Base-by-base conservation (phyloP, 1,284 basidiomycete species). In the Takashimella tepidaria region DNA sequence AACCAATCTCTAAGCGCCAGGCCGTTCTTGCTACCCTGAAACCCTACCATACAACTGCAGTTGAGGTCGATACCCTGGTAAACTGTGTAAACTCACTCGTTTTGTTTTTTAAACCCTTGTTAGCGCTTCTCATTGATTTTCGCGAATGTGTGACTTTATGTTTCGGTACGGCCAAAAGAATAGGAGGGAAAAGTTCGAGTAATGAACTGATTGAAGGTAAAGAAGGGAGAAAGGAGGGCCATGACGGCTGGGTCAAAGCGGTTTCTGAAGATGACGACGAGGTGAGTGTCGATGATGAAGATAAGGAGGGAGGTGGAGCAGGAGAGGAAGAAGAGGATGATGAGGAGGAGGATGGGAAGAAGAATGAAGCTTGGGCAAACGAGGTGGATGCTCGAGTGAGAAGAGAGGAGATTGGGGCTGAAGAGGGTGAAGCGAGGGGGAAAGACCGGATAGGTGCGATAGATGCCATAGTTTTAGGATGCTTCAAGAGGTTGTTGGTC, bases 81-180 rank as follows among this genome's bases (percentile, higher is more conserved):
- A 50, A 22, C 37, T 40, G 23, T 20, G 49, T 49, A 47, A 45
- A 79, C 87, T 61, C 68, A 92, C 95, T 93, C 53, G 85, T 84
- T 73, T 92, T 92, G 75, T 97, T 92, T 76, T 93, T 92, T 65
- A 97, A 77, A 0, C 92, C 92, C 77, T 98, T 98, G 76, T 95
- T 92, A 3, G 92, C 88, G 53, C 84, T 84, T 25, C 93, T 82
- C 92, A 97, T 97, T n/a, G 86, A 83, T 75, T 98, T 98, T 47
- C 89, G 81, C 25, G 90, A 92, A 74, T 97, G 93, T 0, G 92
- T 92, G 8, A 85, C 83, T 79, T 96, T 96, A 76, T 87, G 89
- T 78, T 98, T 98, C 16, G 95, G 95, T 2, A 95, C 93, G 16
- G 93, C 93, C 46, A 89, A 82, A 23, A 98, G 76, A 67, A 96